A percentile compares a stretch with the other conserved stretches of the same genome.
These are phyloP conservation scores for Akebia trifoliata DNA, from an alignment of 164 flowering plant species.

Conservation along the genomic window DNA sequence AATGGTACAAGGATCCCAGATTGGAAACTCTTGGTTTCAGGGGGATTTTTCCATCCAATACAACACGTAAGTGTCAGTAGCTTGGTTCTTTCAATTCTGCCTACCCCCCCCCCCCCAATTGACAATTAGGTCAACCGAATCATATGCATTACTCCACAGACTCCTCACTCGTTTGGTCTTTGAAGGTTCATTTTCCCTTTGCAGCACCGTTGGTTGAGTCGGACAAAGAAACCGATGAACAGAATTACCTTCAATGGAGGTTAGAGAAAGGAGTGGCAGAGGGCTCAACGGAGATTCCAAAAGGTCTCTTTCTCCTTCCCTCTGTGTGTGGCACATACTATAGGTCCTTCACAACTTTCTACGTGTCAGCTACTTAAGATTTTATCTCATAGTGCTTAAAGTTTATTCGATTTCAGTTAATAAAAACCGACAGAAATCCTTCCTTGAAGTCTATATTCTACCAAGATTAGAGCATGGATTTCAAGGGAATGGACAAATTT, in stretches of 20 bases:
- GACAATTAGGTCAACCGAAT: not conserved
- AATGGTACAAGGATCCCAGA: slow-evolving; percentile 90
- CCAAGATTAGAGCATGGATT: not conserved
- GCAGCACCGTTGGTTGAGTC: slow-evolving; percentile 91
- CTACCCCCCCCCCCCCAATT: too few relatives aligned
- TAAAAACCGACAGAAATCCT: not conserved
- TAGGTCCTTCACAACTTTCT: too few relatives aligned
- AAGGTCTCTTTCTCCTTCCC: slow-evolving; percentile 54
- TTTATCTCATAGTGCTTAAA: not conserved
- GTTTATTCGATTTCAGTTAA: not conserved
- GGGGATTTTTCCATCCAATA: slow-evolving; percentile 71
- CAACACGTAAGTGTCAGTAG: slow-evolving; percentile 47
- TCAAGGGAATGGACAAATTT: not conserved
- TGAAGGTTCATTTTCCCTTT: slow-evolving; percentile 1
- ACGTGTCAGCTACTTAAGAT: too few relatives aligned
- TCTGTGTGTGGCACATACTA: too few relatives aligned
- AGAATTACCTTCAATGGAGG: slow-evolving; percentile 68
- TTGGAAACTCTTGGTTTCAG: slow-evolving; percentile 78
- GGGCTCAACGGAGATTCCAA: slow-evolving; percentile 87
- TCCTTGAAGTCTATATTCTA: not conserved
- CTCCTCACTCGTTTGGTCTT: not conserved
- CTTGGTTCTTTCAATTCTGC: not conserved
- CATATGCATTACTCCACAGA: not conserved
- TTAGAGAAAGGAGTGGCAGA: slow-evolving; percentile 89
- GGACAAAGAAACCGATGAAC: slow-evolving; percentile 73